Evolutionary conservation across 2,329 filamentous ascomycete species (phyloP).

Genomic region (Fusarium chuoi): DNA sequence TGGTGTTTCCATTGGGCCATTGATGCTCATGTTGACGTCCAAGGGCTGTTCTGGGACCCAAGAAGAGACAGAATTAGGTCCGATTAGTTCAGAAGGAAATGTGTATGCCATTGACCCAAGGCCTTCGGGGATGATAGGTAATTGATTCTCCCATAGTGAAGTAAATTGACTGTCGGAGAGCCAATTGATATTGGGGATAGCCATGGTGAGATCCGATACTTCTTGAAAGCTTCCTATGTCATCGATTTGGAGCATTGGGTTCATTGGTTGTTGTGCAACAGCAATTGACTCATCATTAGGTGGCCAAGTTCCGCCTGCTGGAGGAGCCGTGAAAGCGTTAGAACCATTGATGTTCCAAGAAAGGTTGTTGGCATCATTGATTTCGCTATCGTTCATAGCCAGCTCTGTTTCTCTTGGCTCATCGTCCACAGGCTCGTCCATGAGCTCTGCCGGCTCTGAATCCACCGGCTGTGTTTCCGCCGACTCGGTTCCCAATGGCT

Average conservation of each 20-base stretch:
- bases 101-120: constrained; percentile 4
- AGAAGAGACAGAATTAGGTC: background rate
- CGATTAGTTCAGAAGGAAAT: background rate
- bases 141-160: constrained; percentile 10
- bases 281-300: background rate
- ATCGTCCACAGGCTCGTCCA: background rate
- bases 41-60: background rate
- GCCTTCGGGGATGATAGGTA: background rate
- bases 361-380: background rate
- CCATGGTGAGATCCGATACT: background rate
- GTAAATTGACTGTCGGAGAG: constrained; percentile 8
- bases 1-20: background rate
- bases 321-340: background rate
- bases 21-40: background rate
- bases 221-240: background rate
- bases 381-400: background rate
- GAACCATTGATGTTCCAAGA: background rate
- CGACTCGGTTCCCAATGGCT: background rate
- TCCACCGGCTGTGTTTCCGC: background rate
- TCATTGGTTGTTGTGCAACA: background rate
- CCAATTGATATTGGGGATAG: constrained; percentile 3
- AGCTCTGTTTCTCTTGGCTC: background rate
- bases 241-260: constrained; percentile 4
- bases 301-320: background rate
- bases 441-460: background rate